phyloP scores from a whole-genome alignment of 805 yeast species.

The Wilhelminamyces savonicus region DNA sequence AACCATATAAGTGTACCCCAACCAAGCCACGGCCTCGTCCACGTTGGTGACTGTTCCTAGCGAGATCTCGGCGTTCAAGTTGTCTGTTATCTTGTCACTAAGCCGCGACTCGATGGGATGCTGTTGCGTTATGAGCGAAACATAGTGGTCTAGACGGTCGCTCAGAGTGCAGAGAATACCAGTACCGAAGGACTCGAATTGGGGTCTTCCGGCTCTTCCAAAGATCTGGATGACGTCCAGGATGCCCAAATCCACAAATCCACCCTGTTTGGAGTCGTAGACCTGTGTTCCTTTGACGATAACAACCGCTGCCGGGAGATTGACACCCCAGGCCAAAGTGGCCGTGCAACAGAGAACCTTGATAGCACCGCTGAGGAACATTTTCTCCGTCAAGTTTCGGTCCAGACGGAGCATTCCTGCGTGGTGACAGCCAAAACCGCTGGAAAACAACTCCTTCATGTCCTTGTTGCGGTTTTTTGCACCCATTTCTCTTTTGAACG shows the following conservation, averaged over 20 bases:
- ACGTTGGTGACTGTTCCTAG: slow-evolving; percentile 92
- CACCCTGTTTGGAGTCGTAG: slow-evolving; percentile 92
- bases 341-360: slow-evolving; percentile 94
- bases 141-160: slow-evolving; percentile 80
- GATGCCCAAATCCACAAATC: slow-evolving; percentile 86
- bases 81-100: slow-evolving; percentile 75
- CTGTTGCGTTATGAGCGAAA: slow-evolving; percentile 85
- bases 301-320: slow-evolving; percentile 96
- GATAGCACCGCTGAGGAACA: slow-evolving; percentile 81
- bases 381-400: slow-evolving; percentile 79
- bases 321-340: slow-evolving; percentile 99
- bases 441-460: slow-evolving; percentile 66
- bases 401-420: slow-evolving; percentile 95
- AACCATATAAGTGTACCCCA: slow-evolving; percentile 93
- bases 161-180: slow-evolving; percentile 83
- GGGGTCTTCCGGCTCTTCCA: slow-evolving; percentile 99
- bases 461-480: slow-evolving; percentile 70
- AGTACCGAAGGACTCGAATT: slow-evolving; percentile 85
- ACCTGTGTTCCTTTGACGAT: slow-evolving; percentile 95
- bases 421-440: slow-evolving; percentile 92
- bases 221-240: slow-evolving; percentile 96
- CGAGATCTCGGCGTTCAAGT: slow-evolving; percentile 92
- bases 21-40: slow-evolving; percentile 93
- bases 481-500: slow-evolving; percentile 58
- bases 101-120: slow-evolving; percentile 92